Conservation (phyloP, 371 early-diverging fungal genomes). For the Blastocladiella emersonii region DNA sequence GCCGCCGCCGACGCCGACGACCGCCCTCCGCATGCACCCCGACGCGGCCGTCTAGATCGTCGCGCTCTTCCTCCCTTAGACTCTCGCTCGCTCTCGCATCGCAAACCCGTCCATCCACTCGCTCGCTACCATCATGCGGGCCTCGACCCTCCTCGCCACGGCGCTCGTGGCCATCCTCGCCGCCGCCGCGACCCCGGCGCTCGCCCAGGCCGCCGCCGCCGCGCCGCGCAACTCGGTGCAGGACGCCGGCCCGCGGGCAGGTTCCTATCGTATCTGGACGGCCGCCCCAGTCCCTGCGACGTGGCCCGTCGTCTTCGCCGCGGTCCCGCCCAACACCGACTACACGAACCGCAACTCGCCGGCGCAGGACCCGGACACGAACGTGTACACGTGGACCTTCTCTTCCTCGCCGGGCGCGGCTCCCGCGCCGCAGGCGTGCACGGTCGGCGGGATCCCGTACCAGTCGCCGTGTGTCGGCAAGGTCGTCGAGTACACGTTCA, state of each 20-base stretch:
- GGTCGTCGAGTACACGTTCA: conserved; percentile 1
- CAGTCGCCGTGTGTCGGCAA: neutral
- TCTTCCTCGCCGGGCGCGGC: neutral
- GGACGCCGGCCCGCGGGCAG: neutral
- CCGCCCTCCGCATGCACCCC: no score
- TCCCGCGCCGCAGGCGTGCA: neutral
- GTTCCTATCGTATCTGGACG: neutral
- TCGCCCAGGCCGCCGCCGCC: no score
- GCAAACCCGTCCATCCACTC: no score
- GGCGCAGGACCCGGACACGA: neutral
- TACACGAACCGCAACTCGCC: neutral
- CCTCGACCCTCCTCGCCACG: no score
- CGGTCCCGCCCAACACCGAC: neutral
- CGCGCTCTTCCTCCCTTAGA: no score
- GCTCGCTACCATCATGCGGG: no score
- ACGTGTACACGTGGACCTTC: neutral
- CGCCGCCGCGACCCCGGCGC: no score
- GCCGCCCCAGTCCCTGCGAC: neutral
- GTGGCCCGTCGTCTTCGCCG: conserved; percentile 5
- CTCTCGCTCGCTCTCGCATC: no score
- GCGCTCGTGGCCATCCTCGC: no score
- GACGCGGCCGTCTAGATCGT: no score
- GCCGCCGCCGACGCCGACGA: no score
- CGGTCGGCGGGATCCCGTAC: neutral
- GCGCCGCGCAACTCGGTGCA: neutral